These are phyloP conservation scores for Picocystis salinarum DNA, from an alignment of 139 green algal genomes.

Conservation along the genomic window DNA sequence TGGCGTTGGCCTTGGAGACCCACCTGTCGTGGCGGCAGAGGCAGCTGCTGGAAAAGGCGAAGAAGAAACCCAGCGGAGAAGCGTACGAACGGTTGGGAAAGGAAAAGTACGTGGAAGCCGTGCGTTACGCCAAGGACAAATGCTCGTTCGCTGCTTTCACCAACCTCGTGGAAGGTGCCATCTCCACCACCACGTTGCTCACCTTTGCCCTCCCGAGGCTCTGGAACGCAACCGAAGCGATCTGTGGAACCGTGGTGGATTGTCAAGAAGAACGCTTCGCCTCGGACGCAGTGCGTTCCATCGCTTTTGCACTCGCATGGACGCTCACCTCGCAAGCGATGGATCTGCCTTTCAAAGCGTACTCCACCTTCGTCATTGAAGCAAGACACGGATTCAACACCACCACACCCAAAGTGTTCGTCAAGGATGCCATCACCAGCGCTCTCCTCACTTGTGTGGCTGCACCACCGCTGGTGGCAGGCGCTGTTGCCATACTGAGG, in stretches of 20 bases:
- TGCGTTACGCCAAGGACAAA: no score
- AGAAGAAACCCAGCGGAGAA: no score
- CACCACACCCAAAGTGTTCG: conserved; percentile 44
- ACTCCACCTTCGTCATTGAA: conserved; percentile 61
- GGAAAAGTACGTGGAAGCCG: no score
- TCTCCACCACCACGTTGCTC: background rate
- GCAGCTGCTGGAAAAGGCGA: no score
- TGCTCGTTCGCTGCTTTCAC: background rate
- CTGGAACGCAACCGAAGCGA: background rate
- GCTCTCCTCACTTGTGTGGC: conserved; percentile 35
- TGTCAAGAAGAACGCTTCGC: background rate
- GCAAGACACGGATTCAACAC: conserved; percentile 80
- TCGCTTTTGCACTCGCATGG: background rate
- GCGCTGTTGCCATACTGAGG: conserved; percentile 41
- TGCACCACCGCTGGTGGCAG: conserved; percentile 45
- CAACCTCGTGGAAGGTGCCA: background rate
- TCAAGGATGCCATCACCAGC: conserved; percentile 40
- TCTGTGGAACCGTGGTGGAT: background rate
- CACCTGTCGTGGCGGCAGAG: no score
- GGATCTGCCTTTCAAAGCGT: conserved; percentile 50
- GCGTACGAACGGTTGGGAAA: no score
- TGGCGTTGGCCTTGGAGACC: no score
- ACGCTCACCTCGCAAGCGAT: conserved; percentile 1
- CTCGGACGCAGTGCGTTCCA: background rate
- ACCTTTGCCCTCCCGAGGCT: background rate